Conservation (phyloP, 371 early-diverging fungal genomes). For the Mucor saturninus region DNA sequence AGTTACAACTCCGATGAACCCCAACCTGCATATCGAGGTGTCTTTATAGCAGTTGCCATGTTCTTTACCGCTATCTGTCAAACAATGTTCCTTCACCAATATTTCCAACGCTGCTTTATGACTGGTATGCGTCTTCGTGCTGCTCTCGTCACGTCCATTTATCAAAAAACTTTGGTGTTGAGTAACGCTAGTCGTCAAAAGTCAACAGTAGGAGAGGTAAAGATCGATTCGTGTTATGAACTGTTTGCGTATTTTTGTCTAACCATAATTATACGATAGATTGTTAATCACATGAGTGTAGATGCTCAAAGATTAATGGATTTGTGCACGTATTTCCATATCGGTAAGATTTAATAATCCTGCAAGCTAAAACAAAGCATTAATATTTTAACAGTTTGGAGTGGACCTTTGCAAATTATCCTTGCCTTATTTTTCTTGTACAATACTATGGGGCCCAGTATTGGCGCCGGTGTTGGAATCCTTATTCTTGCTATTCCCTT, state of each 20-base stretch:
- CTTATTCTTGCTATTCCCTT: conserved; percentile 82
- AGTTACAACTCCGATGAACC: conserved; percentile 56
- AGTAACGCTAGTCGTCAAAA: conserved; percentile 83
- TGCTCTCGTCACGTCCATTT: conserved; percentile 86
- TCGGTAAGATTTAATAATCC: conserved; percentile 38
- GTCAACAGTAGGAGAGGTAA: conserved; percentile 77
- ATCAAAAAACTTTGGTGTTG: conserved; percentile 83
- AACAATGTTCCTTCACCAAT: conserved; percentile 89
- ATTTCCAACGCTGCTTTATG: conserved; percentile 81
- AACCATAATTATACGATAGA: conserved; percentile 39
- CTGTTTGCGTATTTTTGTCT: not conserved
- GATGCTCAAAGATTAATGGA: conserved; percentile 84
- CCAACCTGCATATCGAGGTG: conserved; percentile 66
- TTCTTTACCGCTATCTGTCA: conserved; percentile 81
- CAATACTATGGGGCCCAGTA: conserved; percentile 81
- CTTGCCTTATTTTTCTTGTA: conserved; percentile 83
- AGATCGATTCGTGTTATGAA: not conserved
- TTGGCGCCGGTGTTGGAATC: conserved; percentile 87
- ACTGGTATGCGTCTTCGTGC: conserved; percentile 85
- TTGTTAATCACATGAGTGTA: conserved; percentile 92
- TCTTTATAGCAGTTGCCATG: conserved; percentile 77
- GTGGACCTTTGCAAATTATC: conserved; percentile 89
- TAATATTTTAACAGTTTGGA: conserved; percentile 64
- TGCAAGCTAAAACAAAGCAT: not conserved
- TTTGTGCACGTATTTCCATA: conserved; percentile 75